A percentile compares a stretch with the other conserved stretches of the same genome.
Evolutionary conservation across 352 stramenopile species (phyloP).

Genomic region (Pythium aquatile): DNA sequence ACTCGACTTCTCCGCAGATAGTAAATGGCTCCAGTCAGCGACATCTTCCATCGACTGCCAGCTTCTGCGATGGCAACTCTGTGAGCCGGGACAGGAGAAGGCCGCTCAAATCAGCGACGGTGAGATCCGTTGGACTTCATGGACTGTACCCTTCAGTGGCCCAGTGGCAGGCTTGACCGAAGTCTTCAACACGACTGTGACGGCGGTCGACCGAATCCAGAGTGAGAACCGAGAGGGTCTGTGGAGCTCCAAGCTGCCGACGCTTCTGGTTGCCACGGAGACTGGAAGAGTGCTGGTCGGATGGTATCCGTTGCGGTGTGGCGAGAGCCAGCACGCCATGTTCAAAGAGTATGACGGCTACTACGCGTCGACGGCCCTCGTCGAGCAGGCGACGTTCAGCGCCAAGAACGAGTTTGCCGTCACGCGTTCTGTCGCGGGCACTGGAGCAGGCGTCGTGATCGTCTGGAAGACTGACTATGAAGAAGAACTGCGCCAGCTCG

Average conservation of each 20-base stretch:
- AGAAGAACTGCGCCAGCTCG: constrained; percentile 51
- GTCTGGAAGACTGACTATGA: constrained; percentile 81
- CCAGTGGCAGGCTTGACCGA: constrained; percentile 49
- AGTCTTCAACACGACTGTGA: constrained; percentile 31
- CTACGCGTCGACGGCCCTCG: constrained; percentile 38
- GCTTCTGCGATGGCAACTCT: constrained; percentile 65
- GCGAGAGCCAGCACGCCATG: constrained; percentile 32
- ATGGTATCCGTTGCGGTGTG: constrained; percentile 63
- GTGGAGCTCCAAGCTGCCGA: constrained; percentile 56
- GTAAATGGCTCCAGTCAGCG: constrained; percentile 61
- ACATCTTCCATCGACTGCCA: constrained; percentile 55
- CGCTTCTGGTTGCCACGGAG: constrained; percentile 42
- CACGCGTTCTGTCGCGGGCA: constrained; percentile 37
- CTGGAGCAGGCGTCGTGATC: constrained; percentile 37
- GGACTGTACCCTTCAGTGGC: constrained; percentile 51
- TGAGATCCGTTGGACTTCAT: constrained; percentile 42
- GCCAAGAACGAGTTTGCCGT: constrained; percentile 57
- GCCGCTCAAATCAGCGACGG: neutral
- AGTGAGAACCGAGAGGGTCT: neutral
- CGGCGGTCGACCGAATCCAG: constrained; percentile 38
- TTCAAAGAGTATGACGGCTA: constrained; percentile 60
- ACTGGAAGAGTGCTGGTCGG: constrained; percentile 56
- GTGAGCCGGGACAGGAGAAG: constrained; percentile 23
- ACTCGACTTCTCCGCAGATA: constrained; percentile 68
- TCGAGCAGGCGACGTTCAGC: constrained; percentile 53